Conservation (phyloP, 768 basidiomycete species). For the Lactarius evosmus region DNA sequence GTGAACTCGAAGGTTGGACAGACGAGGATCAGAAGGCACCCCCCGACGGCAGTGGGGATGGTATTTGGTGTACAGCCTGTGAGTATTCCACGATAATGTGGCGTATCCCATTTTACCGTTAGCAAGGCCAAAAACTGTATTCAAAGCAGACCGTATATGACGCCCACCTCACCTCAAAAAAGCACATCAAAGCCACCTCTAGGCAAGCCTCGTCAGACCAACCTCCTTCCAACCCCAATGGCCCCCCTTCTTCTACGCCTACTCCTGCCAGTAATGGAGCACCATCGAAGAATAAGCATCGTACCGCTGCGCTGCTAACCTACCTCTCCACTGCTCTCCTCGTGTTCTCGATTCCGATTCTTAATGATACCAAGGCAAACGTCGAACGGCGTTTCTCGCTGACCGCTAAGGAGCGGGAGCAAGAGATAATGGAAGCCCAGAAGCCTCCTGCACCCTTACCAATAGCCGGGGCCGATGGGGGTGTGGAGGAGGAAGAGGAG, state of each 20-base stretch:
- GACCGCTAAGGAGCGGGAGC: slow-evolving; percentile 96
- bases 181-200: slow-evolving; percentile 87
- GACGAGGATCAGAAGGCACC: slow-evolving; percentile 40
- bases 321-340: slow-evolving; percentile 69
- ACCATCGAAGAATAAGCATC: slow-evolving; percentile 48
- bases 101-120: slow-evolving; percentile 15
- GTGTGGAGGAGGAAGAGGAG: slow-evolving; percentile 83
- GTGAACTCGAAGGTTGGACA: slow-evolving; percentile 76
- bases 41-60: slow-evolving; percentile 48
- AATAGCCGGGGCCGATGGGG: slow-evolving; percentile 42
- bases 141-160: slow-evolving; percentile 98
- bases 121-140: slow-evolving; percentile 86
- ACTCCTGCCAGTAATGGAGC: slow-evolving; percentile 33
- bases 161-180: slow-evolving; percentile 93
- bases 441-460: slow-evolving; percentile 49
- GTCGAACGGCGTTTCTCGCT: slow-evolving; percentile 95
- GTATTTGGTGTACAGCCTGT: slow-evolving; percentile 96
- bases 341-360: slow-evolving; percentile 53
- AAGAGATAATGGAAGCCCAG: slow-evolving; percentile 77
- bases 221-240: slow-evolving; percentile 58
- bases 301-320: slow-evolving; percentile 67
- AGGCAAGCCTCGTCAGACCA: slow-evolving; percentile 54
- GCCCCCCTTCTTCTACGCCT: slow-evolving; percentile 37
- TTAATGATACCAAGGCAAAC: slow-evolving; percentile 92
- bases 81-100: slow-evolving; percentile 37